Evolutionary conservation across 164 flowering plant species (phyloP), one percentile per base, ranked within the genome.

Genomic region (Magnolia sinica): DNA sequence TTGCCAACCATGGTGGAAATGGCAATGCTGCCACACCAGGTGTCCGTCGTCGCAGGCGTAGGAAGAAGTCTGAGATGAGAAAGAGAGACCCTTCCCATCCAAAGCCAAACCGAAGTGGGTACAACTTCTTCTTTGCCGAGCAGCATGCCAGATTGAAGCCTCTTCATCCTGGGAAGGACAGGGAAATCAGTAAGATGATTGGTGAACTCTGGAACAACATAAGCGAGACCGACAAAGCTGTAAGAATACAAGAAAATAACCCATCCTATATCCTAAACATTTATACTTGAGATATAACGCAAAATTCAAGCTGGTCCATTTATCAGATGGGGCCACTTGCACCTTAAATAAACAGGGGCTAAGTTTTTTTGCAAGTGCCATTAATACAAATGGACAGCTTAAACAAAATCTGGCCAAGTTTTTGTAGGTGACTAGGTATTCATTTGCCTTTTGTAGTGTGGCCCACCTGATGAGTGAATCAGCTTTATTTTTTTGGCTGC

Each of bases 61-160:
- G 99, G 72, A 96, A 90, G 87, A 96, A 94, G 79, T 89, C 85
- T 27, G 99, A 92, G 85, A 89, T 94, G 31, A 92, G 84, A 77
- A 89, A 84, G 81, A 81, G 98, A 74, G 99, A 96, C 76, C 98
- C 98, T 49, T 89, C 86, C 64, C 99, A 92, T 81, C 98, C 99
- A 37, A 96, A 94, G 79, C 93, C 98, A 8, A 96, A 96, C 78
- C 86, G 98, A 85, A 94, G 98, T 76, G 97, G 98, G 23, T 96
- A 96, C 71, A 96, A 96, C 76, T 96, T 96, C 80, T 94, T 94
- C 87, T 96, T 96, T 80, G 90, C 91, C 0, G 99, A 96, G 86
- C 98, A 96, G 82, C 99, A 96, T 82, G 97, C 97, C 7, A 88
- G 91, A 72, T 84, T 96, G 74, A 96, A 93, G 66, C 93, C 92